Percentiles rank a stretch among this genome's conserved stretches.
These are phyloP conservation scores for Phytophthora podocarpi DNA, from an alignment of 352 stramenopile genomes.

Conservation along the genomic window DNA sequence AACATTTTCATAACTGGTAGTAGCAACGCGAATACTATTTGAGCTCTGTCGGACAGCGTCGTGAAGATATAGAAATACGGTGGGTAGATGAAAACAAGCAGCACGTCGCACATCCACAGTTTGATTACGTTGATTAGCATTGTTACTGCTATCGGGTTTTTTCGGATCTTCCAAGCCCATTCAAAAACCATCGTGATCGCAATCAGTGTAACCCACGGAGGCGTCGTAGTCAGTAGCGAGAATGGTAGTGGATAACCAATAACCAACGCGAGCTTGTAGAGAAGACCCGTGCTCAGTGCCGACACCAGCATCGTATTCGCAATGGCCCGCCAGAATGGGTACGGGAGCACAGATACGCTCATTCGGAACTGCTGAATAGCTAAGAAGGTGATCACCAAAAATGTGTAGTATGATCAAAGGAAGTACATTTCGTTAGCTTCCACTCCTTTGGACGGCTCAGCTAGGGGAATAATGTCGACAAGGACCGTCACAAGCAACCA, in stretches of 20 bases:
- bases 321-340: too few species aligned
- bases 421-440: constrained; percentile 4
- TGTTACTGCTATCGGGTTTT: not conserved
- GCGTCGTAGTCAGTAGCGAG: not conserved
- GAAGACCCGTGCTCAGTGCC: too few species aligned
- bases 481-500: constrained; percentile 10
- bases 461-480: constrained; percentile 11
- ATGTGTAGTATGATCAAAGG: too few species aligned
- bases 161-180: constrained; percentile 6
- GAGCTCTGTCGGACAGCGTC: too few species aligned
- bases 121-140: constrained; percentile 12
- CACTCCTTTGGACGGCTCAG: not conserved
- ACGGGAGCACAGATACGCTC: too few species aligned
- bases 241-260: constrained; percentile 1
- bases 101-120: constrained; percentile 8
- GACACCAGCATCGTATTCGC: too few species aligned
- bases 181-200: constrained; percentile 1
- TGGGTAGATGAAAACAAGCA: not conserved
- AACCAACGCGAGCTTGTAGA: not conserved
- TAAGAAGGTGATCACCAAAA: too few species aligned
- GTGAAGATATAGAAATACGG: not conserved
- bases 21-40: too few species aligned
- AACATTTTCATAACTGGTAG: too few species aligned
- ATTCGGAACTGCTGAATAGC: too few species aligned
- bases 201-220: constrained; percentile 1